Evolutionary conservation across 192 early-diverging fungal genomes (phyloP).

Genomic region (Phlyctochytrium arcticum): DNA sequence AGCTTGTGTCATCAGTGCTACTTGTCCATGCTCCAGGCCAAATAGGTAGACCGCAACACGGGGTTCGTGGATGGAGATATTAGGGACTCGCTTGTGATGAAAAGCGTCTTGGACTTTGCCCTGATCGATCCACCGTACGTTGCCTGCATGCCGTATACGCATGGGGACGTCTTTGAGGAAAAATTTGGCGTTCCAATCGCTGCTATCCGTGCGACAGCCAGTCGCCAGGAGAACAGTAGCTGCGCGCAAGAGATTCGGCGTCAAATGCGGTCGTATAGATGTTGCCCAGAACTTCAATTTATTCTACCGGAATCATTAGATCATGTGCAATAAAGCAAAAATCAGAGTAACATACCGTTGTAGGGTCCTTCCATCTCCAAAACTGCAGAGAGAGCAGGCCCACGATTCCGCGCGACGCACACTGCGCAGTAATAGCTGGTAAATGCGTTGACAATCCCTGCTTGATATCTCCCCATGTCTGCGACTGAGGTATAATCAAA

Average conservation of each 20-base stretch:
- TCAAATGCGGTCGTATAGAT: conserved; percentile 11
- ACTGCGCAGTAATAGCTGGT: not conserved
- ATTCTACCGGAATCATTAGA: too few species aligned
- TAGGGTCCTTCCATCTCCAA: not conserved
- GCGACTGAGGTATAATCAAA: not conserved
- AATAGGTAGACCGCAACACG: conserved; percentile 9
- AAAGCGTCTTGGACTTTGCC: not conserved
- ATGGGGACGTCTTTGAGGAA: conserved; percentile 3
- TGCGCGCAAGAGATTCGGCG: conserved; percentile 6
- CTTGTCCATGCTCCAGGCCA: conserved; percentile 15
- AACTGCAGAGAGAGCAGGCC: conserved; percentile 14
- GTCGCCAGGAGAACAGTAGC: conserved; percentile 20
- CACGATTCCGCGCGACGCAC: not conserved
- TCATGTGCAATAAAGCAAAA: too few species aligned
- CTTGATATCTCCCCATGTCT: too few species aligned
- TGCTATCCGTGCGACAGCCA: conserved; percentile 3
- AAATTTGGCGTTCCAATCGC: conserved; percentile 5
- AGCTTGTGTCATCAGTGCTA: conserved; percentile 6
- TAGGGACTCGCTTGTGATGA: not conserved
- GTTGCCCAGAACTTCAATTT: conserved; percentile 5
- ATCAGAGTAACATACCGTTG: too few species aligned
- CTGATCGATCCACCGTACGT: conserved; percentile 18
- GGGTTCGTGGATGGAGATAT: not conserved
- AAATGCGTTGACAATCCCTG: not conserved
- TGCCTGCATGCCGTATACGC: conserved; percentile 1